phyloP scores from a whole-genome alignment of 495 filamentous ascomycete genomes.

The Tuber melanosporum region DNA sequence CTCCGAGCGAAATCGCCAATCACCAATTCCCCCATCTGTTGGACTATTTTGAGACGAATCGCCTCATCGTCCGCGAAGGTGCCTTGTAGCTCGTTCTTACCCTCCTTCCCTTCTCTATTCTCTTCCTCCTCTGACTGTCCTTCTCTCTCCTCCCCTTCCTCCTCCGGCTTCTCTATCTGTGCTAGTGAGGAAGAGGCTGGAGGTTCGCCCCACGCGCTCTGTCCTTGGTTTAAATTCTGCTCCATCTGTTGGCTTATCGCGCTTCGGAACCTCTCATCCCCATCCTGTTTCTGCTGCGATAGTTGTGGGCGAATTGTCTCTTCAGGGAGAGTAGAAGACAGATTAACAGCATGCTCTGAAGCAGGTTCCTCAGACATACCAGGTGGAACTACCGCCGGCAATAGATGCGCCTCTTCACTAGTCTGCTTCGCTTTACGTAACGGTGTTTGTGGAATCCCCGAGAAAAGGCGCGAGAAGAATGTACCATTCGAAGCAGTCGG shows the following conservation, averaged over 20 bases:
- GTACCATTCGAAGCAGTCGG: neutral
- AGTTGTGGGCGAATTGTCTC: neutral
- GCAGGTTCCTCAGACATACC: neutral
- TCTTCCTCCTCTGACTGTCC: neutral
- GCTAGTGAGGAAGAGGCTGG: neutral
- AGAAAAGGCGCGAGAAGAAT: neutral
- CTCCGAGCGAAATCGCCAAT: neutral
- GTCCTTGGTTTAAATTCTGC: neutral
- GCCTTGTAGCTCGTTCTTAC: neutral
- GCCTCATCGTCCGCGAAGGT: neutral
- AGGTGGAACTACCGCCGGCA: neutral
- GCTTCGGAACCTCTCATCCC: neutral
- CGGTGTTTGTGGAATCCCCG: neutral
- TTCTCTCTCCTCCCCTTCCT: constrained; percentile 1
- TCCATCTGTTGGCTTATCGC: neutral
- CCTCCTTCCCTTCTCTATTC: neutral
- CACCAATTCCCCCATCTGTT: neutral
- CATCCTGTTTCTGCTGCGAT: neutral
- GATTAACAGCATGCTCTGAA: neutral
- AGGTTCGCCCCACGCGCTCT: neutral
- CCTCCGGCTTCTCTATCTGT: neutral
- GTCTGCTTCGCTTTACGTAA: neutral
- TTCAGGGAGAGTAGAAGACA: neutral
- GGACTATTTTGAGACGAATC: neutral
- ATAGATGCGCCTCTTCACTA: neutral